Evolutionary conservation across 208 protist species (phyloP).

Genomic region (Leishmania aethiopica): DNA sequence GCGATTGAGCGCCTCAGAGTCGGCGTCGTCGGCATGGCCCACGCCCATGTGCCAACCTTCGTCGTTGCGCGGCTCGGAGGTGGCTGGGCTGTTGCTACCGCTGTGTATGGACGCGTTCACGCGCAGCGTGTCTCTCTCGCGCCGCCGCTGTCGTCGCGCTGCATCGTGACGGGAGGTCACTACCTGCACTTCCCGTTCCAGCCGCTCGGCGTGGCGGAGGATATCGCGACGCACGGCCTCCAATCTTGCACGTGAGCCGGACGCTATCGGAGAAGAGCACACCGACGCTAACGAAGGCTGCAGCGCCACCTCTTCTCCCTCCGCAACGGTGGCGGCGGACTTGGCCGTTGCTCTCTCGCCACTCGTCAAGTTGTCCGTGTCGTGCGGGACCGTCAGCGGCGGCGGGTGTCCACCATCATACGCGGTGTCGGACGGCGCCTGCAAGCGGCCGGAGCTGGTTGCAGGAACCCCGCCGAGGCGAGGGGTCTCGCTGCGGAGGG

Average conservation of each 20-base stretch:
- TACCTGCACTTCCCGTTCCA: constrained; percentile 28
- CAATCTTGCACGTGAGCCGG: constrained; percentile 16
- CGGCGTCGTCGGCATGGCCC: neutral
- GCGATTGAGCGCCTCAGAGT: constrained; percentile 11
- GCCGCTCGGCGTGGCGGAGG: constrained; percentile 11
- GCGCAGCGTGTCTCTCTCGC: constrained; percentile 24
- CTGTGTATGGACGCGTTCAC: constrained; percentile 20
- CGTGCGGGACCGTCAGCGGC: constrained; percentile 8
- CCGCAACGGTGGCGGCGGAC: neutral
- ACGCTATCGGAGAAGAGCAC: neutral
- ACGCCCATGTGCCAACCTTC: neutral
- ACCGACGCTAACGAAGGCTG: neutral
- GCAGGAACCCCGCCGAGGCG: neutral
- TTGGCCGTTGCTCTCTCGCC: neutral
- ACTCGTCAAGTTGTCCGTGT: neutral
- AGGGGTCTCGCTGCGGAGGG: neutral
- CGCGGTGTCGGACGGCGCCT: neutral
- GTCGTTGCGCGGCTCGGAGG: constrained; percentile 11
- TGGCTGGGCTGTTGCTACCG: constrained; percentile 6
- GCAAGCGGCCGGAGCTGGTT: neutral
- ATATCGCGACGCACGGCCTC: constrained; percentile 27
- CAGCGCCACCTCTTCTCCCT: neutral
- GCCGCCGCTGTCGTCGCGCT: constrained; percentile 25
- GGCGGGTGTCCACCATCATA: neutral
- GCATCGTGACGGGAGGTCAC: constrained; percentile 25